Base-by-base conservation (phyloP, 495 filamentous ascomycete genomes). In the Podospora pseudoanserina region DNA sequence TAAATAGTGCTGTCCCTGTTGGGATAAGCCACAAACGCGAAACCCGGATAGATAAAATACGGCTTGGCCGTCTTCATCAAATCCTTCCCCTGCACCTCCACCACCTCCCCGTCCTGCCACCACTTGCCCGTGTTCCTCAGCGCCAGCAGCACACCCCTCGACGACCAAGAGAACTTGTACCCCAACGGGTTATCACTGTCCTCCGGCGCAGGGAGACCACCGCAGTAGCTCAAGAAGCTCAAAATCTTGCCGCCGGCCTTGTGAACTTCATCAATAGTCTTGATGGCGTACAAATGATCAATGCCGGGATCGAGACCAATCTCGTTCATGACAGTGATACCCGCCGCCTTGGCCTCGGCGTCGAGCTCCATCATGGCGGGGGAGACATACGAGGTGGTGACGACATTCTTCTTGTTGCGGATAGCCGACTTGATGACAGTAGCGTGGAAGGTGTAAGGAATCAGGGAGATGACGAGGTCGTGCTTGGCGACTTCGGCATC, bases 261-360 rank as follows among this genome's bases (percentile, higher is more conserved):
- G 83, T 97, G 93, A 16, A 92, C 88, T 75, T 93, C 88, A 55
- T 89, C 84, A 72, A 99, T 97, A 56, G 90, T 93, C 83, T 94
- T 92, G 75, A 99, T 84, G 28, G 94, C 95, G 75, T 96, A 93
- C 7, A 94, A 79, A 76, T 93, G 92, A 74, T 96, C 90, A 70
- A 93, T 87, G 64, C 77, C 76, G n/a, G 77, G 77, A 53, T 78
- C 75, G 9, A 96, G 78, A 66, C 94, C 94, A 76, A 97, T 96
- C 86, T 99, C 95, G 76, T 99, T 97, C 91, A 99, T 91, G 67
- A 99, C 93, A 0, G 93, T 96, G 73, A 99, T 98, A 61, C 93
- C 94, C 9, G 96, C 96, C 59, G 90, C 89, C 85, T 97, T 97
- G 76, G 86, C 88, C 70, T 89, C 85, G 66, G 86, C 82, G 67